Percentiles rank a stretch among this genome's conserved stretches.
Evolutionary conservation across 805 yeast genomes (phyloP).

Genomic region (Metschnikowia lachancei): DNA sequence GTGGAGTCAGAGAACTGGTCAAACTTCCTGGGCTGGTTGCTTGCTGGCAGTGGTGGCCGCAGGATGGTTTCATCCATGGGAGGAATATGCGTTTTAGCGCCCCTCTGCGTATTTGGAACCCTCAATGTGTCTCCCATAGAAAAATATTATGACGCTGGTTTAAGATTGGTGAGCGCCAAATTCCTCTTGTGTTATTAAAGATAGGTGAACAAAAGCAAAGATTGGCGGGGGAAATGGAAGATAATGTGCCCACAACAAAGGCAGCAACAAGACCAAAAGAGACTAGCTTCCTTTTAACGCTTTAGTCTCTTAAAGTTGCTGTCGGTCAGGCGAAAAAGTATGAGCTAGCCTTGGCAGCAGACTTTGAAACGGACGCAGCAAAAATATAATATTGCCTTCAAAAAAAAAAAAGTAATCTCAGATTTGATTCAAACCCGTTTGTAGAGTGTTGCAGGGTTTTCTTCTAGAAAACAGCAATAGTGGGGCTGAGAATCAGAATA

Average conservation of each 20-base stretch:
- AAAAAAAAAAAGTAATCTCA: no score
- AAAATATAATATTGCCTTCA: no score
- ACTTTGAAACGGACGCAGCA: no score
- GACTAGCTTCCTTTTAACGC: no score
- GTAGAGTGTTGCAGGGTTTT: no score
- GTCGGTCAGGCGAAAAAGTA: no score
- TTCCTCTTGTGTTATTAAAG: not conserved
- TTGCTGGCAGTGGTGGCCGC: conserved; percentile 17
- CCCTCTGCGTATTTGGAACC: conserved; percentile 9
- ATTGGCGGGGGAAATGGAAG: no score
- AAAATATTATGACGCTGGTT: not conserved
- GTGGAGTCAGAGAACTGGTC: conserved; percentile 12
- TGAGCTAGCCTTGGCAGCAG: no score
- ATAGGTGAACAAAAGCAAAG: not conserved
- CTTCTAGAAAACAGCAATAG: not conserved
- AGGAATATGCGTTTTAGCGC: not conserved
- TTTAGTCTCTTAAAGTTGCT: no score
- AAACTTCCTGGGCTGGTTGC: conserved; percentile 18
- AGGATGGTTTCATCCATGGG: conserved; percentile 6
- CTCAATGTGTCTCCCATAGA: conserved; percentile 19
- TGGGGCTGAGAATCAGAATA: not conserved
- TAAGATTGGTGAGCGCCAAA: not conserved
- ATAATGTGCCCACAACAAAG: no score
- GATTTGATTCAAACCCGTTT: no score
- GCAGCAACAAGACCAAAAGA: no score